phyloP scores from a whole-genome alignment of 140 eudicot genomes.

The Stevia rebaudiana region DNA sequence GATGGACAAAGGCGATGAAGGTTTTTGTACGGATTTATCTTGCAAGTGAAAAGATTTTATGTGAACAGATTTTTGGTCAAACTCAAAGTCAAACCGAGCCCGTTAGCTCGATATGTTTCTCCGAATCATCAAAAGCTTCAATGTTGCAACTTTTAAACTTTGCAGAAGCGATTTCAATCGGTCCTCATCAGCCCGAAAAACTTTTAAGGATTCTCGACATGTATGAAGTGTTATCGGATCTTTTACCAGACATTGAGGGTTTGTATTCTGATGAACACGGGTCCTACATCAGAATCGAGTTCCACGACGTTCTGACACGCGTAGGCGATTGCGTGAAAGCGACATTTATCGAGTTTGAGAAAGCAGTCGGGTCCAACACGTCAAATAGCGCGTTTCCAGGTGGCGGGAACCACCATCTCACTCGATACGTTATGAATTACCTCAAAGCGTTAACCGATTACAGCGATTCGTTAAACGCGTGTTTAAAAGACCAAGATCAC shows the following conservation, averaged over 20 bases:
- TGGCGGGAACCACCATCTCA: slow-evolving; percentile 87
- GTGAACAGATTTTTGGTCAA: slow-evolving; percentile 78
- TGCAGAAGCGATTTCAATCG: slow-evolving; percentile 76
- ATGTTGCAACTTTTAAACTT: slow-evolving; percentile 71
- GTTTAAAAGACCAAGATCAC: slow-evolving; percentile 47
- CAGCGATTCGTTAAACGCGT: slow-evolving; percentile 47
- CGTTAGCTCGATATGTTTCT: slow-evolving; percentile 52
- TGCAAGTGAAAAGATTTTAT: slow-evolving; percentile 61
- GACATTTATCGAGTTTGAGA: slow-evolving; percentile 77
- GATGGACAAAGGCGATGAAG: slow-evolving; percentile 76
- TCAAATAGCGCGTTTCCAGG: slow-evolving; percentile 74
- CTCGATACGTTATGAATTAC: slow-evolving; percentile 93
- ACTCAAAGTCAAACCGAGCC: slow-evolving; percentile 49
- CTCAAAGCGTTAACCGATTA: slow-evolving; percentile 56
- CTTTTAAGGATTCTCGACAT: slow-evolving; percentile 73
- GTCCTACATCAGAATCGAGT: slow-evolving; percentile 45
- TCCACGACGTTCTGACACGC: slow-evolving; percentile 45
- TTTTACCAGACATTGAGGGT: slow-evolving; percentile 53
- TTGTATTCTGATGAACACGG: slow-evolving; percentile 53
- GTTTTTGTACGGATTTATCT: slow-evolving; percentile 76
- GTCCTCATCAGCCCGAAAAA: slow-evolving; percentile 88
- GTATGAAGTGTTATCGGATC: slow-evolving; percentile 70
- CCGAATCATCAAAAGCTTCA: slow-evolving; percentile 63
- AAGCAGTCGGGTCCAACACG: slow-evolving; percentile 56
- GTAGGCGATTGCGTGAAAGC: slow-evolving; percentile 69